Base-by-base conservation (phyloP, 495 filamentous ascomycete genomes). In the Aspergillus steynii region DNA sequence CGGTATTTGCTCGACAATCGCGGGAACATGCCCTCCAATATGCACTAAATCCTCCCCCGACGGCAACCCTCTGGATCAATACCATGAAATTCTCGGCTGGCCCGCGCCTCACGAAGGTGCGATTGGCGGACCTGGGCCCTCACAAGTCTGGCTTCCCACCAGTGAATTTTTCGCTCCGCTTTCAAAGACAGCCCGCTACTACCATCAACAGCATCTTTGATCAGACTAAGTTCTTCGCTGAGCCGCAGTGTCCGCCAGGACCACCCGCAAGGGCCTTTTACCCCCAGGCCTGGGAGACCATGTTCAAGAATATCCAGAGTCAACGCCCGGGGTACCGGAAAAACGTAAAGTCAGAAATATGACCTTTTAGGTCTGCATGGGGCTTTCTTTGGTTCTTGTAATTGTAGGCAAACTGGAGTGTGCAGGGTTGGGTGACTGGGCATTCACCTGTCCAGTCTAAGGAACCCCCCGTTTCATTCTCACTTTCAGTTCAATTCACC, bases 1-100 rank as follows among this genome's bases (percentile, higher is more conserved):
- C 90, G 6, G 72, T 81, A 4, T 87, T 84, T 68, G 89, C 88
- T n/a, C 85, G 91, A 12, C 74, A 77, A 37, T 92, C 90, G 0
- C 78, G 78, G n/a, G 86, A 89, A 12, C 74, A 82, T 57, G 79
- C 92, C n/a, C 62, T 85, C 31, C 83, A 84, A 28, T 96, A 89
- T 68, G 80, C 81, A 0, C 80, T 80, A 54, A 80, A 80, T 29
- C 74, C 91, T 0, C 87, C 91, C 2, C 80, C 85, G 0, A 79
- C 80, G 8, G 86, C 89, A 1, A 79, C 77, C 29, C 66, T 96
- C 2, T 86, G 88, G 31, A 74, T 96, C 47, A 88, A 83, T 20
- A 93, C 88, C 14, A 87, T 93, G 79, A 86, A 85, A 28, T 77
- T 88, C 50, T 79, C 76, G 2, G 73, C 77, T 0, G 76, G 78